A percentile compares a stretch with the other conserved stretches of the same genome.
phyloP scores from a whole-genome alignment of 2,329 filamentous ascomycete genomes.

The Knoxdaviesia proteae region DNA sequence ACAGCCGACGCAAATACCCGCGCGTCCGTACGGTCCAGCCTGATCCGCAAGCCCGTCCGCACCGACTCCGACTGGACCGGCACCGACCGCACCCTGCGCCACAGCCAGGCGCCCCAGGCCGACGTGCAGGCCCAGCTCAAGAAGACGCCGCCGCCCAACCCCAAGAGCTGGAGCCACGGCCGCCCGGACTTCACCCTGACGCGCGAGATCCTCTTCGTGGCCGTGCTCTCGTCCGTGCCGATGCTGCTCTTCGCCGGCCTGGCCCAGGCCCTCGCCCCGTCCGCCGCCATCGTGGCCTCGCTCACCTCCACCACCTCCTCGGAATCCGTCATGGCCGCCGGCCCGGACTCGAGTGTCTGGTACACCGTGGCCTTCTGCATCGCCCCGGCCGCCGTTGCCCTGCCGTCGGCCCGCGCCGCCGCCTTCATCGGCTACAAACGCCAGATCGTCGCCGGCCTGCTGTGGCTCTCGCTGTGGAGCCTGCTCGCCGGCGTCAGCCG shows the following conservation, averaged over 20 bases:
- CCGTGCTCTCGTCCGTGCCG: slow-evolving; percentile 3
- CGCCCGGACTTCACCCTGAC: no score
- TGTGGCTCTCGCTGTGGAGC: slow-evolving; percentile 33
- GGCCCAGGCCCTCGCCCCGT: slow-evolving; percentile 4
- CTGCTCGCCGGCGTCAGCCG: slow-evolving; percentile 20
- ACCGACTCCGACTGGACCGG: no score
- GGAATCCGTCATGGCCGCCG: no score
- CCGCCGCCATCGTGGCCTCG: slow-evolving; percentile 3
- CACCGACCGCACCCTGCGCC: no score
- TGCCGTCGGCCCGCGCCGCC: slow-evolving; percentile 33
- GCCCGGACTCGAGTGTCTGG: slow-evolving; percentile 15
- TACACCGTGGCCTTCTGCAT: slow-evolving; percentile 35
- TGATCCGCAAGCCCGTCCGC: no score
- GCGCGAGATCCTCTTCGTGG: slow-evolving; percentile 5
- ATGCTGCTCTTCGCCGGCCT: slow-evolving; percentile 4
- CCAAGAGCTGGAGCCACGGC: no score
- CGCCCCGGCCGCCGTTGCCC: slow-evolving; percentile 33
- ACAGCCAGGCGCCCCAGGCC: no score
- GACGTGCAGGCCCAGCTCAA: no score
- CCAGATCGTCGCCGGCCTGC: slow-evolving; percentile 29
- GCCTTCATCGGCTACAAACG: slow-evolving; percentile 35
- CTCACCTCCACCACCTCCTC: no score
- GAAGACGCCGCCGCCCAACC: no score
- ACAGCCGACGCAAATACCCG: no score
- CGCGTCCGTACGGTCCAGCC: no score